Percentiles rank a stretch among this genome's conserved stretches.
Conservation (phyloP, 1,284 basidiomycete species). For the Boletus semigastroideus region DNA sequence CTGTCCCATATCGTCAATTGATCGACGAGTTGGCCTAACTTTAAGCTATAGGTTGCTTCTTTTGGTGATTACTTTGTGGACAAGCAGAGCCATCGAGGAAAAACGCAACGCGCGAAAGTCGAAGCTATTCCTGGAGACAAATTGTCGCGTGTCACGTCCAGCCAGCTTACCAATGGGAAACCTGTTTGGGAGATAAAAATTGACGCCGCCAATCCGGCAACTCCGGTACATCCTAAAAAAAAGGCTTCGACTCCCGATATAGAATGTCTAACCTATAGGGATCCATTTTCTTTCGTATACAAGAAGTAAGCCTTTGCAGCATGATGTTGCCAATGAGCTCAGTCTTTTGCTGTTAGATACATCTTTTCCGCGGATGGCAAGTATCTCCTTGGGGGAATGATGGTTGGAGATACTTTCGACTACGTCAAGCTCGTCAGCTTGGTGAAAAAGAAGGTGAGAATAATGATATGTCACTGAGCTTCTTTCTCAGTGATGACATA, state of each 20-base stretch:
- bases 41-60: conserved; percentile 49
- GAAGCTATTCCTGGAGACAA: not conserved
- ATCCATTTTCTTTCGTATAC: conserved; percentile 70
- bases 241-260: conserved; percentile 39
- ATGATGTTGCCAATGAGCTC: not conserved
- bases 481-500: conserved; percentile 23
- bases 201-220: conserved; percentile 6
- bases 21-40: too few relatives aligned
- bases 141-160: not conserved
- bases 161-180: not conserved
- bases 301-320: conserved; percentile 52
- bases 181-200: conserved; percentile 19
- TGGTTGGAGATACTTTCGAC: conserved; percentile 75
- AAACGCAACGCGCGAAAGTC: not conserved
- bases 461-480: not conserved
- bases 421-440: conserved; percentile 71
- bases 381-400: conserved; percentile 76
- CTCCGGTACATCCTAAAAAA: conserved; percentile 16
- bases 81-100: conserved; percentile 33
- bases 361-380: conserved; percentile 77
- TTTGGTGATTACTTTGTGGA: conserved; percentile 79
- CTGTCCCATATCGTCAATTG: too few relatives aligned
- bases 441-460: conserved; percentile 64
- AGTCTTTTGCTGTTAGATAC: conserved; percentile 37
- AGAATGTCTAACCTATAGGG: conserved; percentile 68